phyloP scores from a whole-genome alignment of 2,329 filamentous ascomycete species.

The Fusarium subglutinans region DNA sequence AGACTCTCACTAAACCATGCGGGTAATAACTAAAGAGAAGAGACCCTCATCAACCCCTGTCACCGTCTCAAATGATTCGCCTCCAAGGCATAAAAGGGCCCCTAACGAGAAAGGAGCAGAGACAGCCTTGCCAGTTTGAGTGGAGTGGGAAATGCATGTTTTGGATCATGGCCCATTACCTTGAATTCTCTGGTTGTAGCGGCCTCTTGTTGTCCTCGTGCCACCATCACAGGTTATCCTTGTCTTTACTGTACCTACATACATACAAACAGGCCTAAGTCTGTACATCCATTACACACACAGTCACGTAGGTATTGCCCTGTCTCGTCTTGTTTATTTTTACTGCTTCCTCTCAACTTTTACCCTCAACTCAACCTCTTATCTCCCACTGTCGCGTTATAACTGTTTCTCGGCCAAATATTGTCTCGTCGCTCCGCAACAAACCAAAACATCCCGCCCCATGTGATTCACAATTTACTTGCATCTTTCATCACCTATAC shows the following conservation, averaged over 20 bases:
- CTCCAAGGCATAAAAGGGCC: slow-evolving; percentile 24
- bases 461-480: slow-evolving; percentile 36
- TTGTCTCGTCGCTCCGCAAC: slow-evolving; percentile 34
- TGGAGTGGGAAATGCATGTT: slow-evolving; percentile 20
- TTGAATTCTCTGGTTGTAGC: slow-evolving; percentile 23
- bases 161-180: slow-evolving; percentile 23
- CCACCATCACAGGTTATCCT: slow-evolving; percentile 28
- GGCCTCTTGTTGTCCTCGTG: slow-evolving; percentile 28
- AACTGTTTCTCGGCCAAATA: neutral
- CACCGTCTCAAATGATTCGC: slow-evolving; percentile 23
- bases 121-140: slow-evolving; percentile 21
- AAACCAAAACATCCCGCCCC: slow-evolving; percentile 35
- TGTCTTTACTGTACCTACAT: slow-evolving; percentile 6
- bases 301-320: slow-evolving; percentile 1
- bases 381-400: slow-evolving; percentile 8
- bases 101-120: slow-evolving; percentile 15
- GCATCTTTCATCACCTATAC: slow-evolving; percentile 7
- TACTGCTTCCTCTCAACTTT: neutral
- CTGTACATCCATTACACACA: neutral
- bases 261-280: neutral
- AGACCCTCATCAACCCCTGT: slow-evolving; percentile 15
- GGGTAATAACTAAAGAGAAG: slow-evolving; percentile 2
- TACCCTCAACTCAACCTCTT: neutral
- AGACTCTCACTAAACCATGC: slow-evolving; percentile 17
- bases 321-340: slow-evolving; percentile 14